A percentile compares a stretch with the other conserved stretches of the same genome.
These are phyloP conservation scores for Protomyces inouyei DNA, from an alignment of 1,139 yeast genomes.

Conservation along the genomic window DNA sequence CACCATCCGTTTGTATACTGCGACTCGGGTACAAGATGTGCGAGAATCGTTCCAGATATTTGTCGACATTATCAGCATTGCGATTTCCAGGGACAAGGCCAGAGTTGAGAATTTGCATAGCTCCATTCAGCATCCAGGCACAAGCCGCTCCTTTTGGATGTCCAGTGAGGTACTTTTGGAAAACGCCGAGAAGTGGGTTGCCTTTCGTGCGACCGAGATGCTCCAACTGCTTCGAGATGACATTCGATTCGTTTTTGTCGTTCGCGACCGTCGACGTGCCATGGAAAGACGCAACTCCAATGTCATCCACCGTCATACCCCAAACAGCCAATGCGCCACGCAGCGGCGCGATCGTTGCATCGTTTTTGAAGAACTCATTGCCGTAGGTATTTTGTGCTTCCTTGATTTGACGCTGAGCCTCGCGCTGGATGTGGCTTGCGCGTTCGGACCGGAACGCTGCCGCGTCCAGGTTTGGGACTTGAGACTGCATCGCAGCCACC, in stretches of 20 bases:
- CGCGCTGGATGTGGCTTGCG: conserved; percentile 79
- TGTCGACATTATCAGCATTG: conserved; percentile 94
- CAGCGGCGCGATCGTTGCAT: conserved; percentile 91
- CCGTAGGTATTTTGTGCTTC: conserved; percentile 95
- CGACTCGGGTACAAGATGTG: conserved; percentile 92
- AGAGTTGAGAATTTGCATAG: conserved; percentile 80
- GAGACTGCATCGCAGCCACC: conserved; percentile 52
- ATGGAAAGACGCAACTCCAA: conserved; percentile 98
- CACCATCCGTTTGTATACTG: conserved; percentile 89
- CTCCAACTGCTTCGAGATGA: conserved; percentile 84
- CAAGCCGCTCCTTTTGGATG: conserved; percentile 99
- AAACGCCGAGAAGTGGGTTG: conserved; percentile 94
- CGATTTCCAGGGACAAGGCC: conserved; percentile 98
- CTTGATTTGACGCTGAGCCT: conserved; percentile 75
- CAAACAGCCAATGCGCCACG: conserved; percentile 95
- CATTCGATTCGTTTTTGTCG: conserved; percentile 93
- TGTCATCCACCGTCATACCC: conserved; percentile 87
- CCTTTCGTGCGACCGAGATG: conserved; percentile 97
- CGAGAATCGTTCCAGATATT: conserved; percentile 71
- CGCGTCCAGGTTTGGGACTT: conserved; percentile 39
- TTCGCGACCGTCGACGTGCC: conserved; percentile 98
- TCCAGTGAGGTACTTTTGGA: conserved; percentile 98
- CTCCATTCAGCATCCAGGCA: conserved; percentile 99
- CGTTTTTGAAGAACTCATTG: conserved; percentile 84
- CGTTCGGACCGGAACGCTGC: conserved; percentile 66